Base-by-base conservation (phyloP, 2,329 filamentous ascomycete species). In the Exophiala lecanii-corni region DNA sequence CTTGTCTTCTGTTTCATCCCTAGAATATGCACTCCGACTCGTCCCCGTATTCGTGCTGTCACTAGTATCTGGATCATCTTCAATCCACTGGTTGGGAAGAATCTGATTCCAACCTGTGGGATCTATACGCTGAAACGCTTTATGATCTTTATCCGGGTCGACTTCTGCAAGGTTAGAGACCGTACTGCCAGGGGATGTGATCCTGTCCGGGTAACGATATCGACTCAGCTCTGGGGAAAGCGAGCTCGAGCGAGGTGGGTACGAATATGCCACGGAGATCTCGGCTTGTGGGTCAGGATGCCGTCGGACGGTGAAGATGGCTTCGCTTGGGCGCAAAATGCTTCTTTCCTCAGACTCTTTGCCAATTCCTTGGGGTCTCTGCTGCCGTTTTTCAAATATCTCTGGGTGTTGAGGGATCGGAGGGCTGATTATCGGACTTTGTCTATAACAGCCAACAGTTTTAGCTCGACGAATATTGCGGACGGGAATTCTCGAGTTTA, bases 1-100 rank as follows among this genome's bases (percentile, higher is more conserved):
- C 5, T 28, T 12, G 20, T 37, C 36, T 18, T 43, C 38, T 9
- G 38, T 23, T 15, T 45, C 38, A 17, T 45, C 45, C 18, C 42
- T 33, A 35, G 40, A 45, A 39, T 47, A 47, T 9, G 41, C 26
- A 20, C 48, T 51, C 26, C 44, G 13, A 6, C 20, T 43, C 9
- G 37, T 39, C 12, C 38, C 23, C 16, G 25, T 32, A 12, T 40
- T 35, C 15, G 2, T 26, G 2, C 34, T 18, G 17, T 44, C 37
- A 4, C 38, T 20, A 23, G 41, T 47, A 36, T 45, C 40, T 30
- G 23, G 23, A 26, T 43, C 41, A 17, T 51, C 41, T 25, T 48
- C 49, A 16, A 48, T 28, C 45, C 49, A 48, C 16, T 51, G 19
- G 19, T 46, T 51, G 4, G 41, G 49, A 9, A 46, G 30, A 12